Conservation (phyloP, 106 monocot species). For the Hemerocallis citrina region DNA sequence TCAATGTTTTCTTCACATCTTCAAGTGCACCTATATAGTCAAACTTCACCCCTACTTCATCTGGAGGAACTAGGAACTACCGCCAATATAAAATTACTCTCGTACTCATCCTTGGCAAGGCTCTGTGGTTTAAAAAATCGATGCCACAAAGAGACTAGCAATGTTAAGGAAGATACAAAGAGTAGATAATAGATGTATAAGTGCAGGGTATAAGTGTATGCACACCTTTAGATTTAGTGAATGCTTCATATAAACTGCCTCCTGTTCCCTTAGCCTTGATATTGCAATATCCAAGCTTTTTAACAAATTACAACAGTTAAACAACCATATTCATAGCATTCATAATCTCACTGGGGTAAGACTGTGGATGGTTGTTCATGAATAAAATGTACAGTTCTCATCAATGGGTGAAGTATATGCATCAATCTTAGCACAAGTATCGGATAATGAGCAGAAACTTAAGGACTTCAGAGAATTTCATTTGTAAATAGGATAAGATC, state of each 20-base stretch:
- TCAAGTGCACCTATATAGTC: constrained; percentile 98
- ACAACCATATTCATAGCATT: neutral
- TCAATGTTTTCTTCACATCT: constrained; percentile 79
- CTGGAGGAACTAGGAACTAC: constrained; percentile 77
- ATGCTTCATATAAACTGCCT: constrained; percentile 37
- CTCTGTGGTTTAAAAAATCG: constrained; percentile 36
- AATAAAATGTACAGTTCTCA: too few species aligned
- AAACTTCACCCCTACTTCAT: constrained; percentile 89
- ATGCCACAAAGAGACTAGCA: neutral
- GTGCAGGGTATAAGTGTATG: too few species aligned
- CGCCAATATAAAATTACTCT: constrained; percentile 86
- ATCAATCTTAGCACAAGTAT: too few species aligned
- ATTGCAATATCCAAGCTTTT: constrained; percentile 76
- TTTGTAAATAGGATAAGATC: too few species aligned
- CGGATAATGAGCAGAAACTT: too few species aligned
- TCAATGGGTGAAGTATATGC: too few species aligned
- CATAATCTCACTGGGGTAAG: too few species aligned
- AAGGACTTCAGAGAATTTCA: too few species aligned
- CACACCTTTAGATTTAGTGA: constrained; percentile 67
- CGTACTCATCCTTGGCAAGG: constrained; percentile 93
- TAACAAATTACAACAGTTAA: constrained; percentile 2
- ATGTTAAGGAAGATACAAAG: neutral
- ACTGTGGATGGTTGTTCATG: too few species aligned
- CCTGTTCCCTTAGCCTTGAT: constrained; percentile 69
- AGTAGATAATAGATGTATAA: neutral